Base-by-base conservation (phyloP, 2,329 filamentous ascomycete species). In the Fusarium praegraminearum region DNA sequence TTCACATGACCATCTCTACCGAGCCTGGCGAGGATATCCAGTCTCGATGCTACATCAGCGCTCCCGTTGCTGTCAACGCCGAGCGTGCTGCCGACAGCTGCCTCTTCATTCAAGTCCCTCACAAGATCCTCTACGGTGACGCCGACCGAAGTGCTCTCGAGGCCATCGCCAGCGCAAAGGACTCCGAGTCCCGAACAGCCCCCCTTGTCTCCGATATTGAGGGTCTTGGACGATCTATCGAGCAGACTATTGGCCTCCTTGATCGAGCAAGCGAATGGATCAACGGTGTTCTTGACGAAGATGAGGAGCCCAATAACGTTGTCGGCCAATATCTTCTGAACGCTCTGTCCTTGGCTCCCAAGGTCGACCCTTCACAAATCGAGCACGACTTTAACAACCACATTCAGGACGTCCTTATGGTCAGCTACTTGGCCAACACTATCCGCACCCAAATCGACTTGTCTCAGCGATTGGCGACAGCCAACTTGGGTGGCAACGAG, bases 371-470 rank as follows among this genome's bases (percentile, higher is more conserved):
- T 38, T 87, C 90, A 67, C 92, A 97, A 80, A 94, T 99, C 78
- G 96, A 99, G 87, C 88, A 91, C 79, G 94, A 98, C 85, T 99
- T 99, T 89, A 99, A 99, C 89, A 97, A 97, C 86, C 96, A 99
- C 85, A 94, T 99, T 82, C 96, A 99, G 85, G 96, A 99, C 81
- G 94, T 99, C 66, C 90, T 99, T 73, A 94, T 98, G 81, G 94
- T 99, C 76, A 97, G 94, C 73, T 99, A 99, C 85, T 88, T 99
- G 71, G 94, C 96, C 80, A 99, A 98, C 87, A 98, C 94, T 73
- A 97, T 98, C 83, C 93, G 95, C 81, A 98, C 95, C 74, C 96
- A 99, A 85, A 98, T 99, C 84, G 96, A 98, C 78, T 90, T 99
- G 63, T 97, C 94, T 71, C 97, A 98, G 87, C 90, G 95, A 70